Base-by-base conservation (phyloP, 805 yeast species). In the Starmera caribaea region DNA sequence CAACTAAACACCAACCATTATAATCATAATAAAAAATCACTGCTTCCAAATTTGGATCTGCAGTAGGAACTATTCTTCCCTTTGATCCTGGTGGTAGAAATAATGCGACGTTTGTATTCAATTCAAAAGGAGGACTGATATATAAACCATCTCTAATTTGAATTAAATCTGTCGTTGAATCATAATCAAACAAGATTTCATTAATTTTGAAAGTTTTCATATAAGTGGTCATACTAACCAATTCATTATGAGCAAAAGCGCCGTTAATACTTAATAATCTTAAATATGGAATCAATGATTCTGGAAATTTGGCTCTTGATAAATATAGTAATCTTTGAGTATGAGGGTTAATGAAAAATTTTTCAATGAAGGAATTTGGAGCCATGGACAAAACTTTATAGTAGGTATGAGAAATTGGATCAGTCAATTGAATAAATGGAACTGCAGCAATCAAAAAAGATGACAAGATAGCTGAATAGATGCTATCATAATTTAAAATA, bases 1-100 rank as follows among this genome's bases (percentile, higher is more conserved):
- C 97, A 14, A 90, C 50, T 24, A 83, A 60, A 0, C 95, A 73
- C 95, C 97, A 88, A 1, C 97, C 97, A 53, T 79, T 84, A 55
- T 79, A 87, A 4, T 71, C 69, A 54, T 81, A 75, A 24, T 80
- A 62, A 62, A 92, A 88, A 16, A 86, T 71, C 3, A 83, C 82
- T 14, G 65, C 61, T 30, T 50, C 54, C 9, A 62, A 48, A 8
- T 61, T 54, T 21, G 60, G 59, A 12, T 63, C 59, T 3, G 62
- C 53, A 4, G 74, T 66, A 1, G 86, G 79, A 27, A 89, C 58
- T 3, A 85, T 59, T 47, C 81, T 80, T 3, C 90, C 97, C 40
- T 67, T 73, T 0, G 95, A 83, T 3, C 79, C 79, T 44, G 62
- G 54, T 3, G 74, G 71, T 16, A 77, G 51, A 13, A 64, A 63